Evolutionary conservation across 805 yeast genomes (phyloP), one percentile per base, ranked within the genome.

Genomic region (Candida yuanshanica): DNA sequence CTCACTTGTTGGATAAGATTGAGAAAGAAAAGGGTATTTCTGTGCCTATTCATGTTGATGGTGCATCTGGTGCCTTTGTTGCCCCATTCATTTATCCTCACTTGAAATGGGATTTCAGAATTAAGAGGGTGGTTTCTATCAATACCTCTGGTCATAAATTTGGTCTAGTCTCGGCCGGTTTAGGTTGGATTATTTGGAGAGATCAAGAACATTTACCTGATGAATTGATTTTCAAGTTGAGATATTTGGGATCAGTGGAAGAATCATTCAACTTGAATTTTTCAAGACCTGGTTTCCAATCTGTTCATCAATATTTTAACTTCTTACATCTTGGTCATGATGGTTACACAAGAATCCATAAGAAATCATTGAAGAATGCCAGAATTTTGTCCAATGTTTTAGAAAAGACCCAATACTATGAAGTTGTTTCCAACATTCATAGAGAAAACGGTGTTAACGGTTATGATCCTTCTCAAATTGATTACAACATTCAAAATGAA

Each of bases 141-240:
- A 90, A 88, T 67, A 77, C 95, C 10, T 84, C 95, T 2, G 96
- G 96, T 44, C 97, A 89, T 67, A 89, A 89, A 65, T 89, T 85
- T 64, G 97, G 97, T 26, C 69, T 89, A 37, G 83, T 90, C 23
- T 78, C 95, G 20, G 95, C 91, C 10, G 97, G 97, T 33, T 72
- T 86, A 39, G 97, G 97, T 40, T 89, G 96, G 96, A 79, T 89
- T 46, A 64, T 89, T 41, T 90, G 95, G 88, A 78, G 81, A 59
- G 79, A 79, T 58, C 68, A 70, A 33, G 51, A 65, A 32, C 73
- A 71, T 55, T 69, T 89, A 47, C 93, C 96, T 20, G 70, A 79
- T 43, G 78, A 77, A 46, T 70, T 89, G 48, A 74, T 82, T 53
- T 89, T 89, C 65, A 81, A 83, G 49, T 70, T 89, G 56, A 80